Evolutionary conservation across 495 filamentous ascomycete genomes (phyloP), one percentile per base, ranked within the genome.

Genomic region (Astrocystis sublimbata): DNA sequence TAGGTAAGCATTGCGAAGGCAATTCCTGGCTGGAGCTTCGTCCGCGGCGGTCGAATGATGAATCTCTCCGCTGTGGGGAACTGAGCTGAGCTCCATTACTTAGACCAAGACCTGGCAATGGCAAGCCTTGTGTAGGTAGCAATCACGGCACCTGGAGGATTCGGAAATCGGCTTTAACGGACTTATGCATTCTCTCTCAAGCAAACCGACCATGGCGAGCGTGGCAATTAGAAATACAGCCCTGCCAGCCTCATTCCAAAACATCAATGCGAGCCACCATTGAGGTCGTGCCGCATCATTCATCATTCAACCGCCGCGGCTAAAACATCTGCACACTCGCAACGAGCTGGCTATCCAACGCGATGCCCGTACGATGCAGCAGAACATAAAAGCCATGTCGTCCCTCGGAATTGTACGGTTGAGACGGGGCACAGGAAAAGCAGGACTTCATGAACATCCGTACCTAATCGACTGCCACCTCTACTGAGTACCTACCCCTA

Each of bases 21-120:
- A 28, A 17, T 24, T 33, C 15, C 9, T 10, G 41, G 17, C 9
- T 10, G 41, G 17, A n/a, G 43, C 31, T 59, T 59, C 30, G 19
- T 42, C 56, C 56, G 56, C 56, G 56, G 56, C 56, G 56, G 56
- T 59, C 56, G 56, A 59, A 59, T 40, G 56, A 49, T 43, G 56
- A 59, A 59, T 40, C 21, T 28, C 41, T 28, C 30, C 45, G 41
- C n/a, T 56, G 54, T 35, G 54, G 54, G 54, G 54, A 57, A 45
- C 12, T n/a, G n/a, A n/a, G n/a, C n/a, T n/a, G n/a, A n/a, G n/a
- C n/a, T n/a, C n/a, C n/a, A n/a, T n/a, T n/a, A n/a, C n/a, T n/a
- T n/a, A n/a, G n/a, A n/a, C n/a, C n/a, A n/a, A n/a, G n/a, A n/a
- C n/a, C n/a, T n/a, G n/a, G n/a, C n/a, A n/a, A n/a, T n/a, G n/a